A percentile compares a stretch with the other conserved stretches of the same genome.
Conservation (phyloP, 768 basidiomycete genomes). For the Auricularia auricula-judae region DNA sequence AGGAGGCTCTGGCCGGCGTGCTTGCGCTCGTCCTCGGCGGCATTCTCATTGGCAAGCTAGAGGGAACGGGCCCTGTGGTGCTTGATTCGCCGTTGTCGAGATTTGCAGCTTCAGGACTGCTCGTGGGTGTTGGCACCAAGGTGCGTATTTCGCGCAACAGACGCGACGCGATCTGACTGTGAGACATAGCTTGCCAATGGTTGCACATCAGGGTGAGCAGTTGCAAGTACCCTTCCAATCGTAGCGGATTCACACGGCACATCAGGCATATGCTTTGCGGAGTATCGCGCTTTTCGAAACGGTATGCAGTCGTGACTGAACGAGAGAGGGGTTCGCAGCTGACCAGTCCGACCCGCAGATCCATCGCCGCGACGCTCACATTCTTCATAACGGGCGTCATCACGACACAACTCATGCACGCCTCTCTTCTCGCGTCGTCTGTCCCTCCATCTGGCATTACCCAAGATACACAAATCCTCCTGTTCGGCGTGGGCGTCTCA, state of each 20-base stretch:
- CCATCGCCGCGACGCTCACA: conserved; percentile 40
- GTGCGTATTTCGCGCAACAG: neutral
- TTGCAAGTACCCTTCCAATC: neutral
- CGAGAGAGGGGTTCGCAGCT: neutral
- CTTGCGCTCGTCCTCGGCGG: conserved; percentile 42
- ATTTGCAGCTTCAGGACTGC: conserved; percentile 36
- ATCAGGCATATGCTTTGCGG: conserved; percentile 55
- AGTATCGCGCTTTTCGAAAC: conserved; percentile 40
- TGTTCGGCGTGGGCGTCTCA: neutral
- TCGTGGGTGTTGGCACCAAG: conserved; percentile 49
- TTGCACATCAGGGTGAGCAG: conserved; percentile 49
- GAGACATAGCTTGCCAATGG: conserved; percentile 37
- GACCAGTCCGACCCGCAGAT: conserved; percentile 23
- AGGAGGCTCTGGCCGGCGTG: conserved; percentile 31
- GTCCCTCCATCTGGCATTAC: neutral
- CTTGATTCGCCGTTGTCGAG: conserved; percentile 14
- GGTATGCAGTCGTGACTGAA: conserved; percentile 24
- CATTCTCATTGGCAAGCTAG: conserved; percentile 28
- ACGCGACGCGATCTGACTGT: neutral
- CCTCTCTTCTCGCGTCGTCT: conserved; percentile 7
- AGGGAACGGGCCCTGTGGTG: conserved; percentile 22
- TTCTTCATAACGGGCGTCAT: conserved; percentile 40
- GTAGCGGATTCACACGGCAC: neutral
- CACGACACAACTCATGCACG: conserved; percentile 32
- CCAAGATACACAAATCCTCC: neutral